Conservation (phyloP, 768 basidiomycete genomes). For the Hirschioporus abietinus region DNA sequence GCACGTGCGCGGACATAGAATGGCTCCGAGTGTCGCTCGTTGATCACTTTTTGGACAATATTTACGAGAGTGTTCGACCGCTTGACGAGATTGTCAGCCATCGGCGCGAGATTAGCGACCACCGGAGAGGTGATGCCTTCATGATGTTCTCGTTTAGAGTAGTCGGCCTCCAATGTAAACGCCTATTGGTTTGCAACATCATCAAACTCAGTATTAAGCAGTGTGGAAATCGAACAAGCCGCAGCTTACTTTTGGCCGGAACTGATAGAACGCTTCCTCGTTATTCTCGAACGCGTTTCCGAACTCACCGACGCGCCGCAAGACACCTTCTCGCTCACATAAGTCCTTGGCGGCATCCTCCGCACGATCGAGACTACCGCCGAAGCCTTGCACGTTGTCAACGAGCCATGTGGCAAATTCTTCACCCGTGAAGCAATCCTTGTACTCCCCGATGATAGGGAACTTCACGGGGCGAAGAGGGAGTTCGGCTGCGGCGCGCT, state of each 20-base stretch:
- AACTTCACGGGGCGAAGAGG: conserved; percentile 66
- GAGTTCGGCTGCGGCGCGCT: conserved; percentile 67
- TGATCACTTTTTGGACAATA: conserved; percentile 69
- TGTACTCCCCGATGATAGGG: conserved; percentile 78
- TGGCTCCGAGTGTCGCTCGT: conserved; percentile 50
- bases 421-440: conserved; percentile 83
- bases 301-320: conserved; percentile 74
- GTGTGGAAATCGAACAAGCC: not conserved
- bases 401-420: conserved; percentile 85
- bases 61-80: conserved; percentile 65
- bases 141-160: conserved; percentile 17
- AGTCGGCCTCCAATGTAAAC: conserved; percentile 48
- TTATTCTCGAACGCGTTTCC: conserved; percentile 77
- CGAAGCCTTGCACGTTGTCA: conserved; percentile 71
- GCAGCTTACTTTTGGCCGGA: conserved; percentile 62
- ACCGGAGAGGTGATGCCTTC: conserved; percentile 22
- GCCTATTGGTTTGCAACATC: conserved; percentile 39
- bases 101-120: conserved; percentile 26
- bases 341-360: conserved; percentile 67
- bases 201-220: not conserved
- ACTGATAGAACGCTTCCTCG: conserved; percentile 80
- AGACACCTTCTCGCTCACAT: conserved; percentile 53
- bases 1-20: conserved; percentile 61
- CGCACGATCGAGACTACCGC: conserved; percentile 70
- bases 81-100: conserved; percentile 57